phyloP scores from a whole-genome alignment of 2,329 filamentous ascomycete genomes.

The Talaromyces islandicus region DNA sequence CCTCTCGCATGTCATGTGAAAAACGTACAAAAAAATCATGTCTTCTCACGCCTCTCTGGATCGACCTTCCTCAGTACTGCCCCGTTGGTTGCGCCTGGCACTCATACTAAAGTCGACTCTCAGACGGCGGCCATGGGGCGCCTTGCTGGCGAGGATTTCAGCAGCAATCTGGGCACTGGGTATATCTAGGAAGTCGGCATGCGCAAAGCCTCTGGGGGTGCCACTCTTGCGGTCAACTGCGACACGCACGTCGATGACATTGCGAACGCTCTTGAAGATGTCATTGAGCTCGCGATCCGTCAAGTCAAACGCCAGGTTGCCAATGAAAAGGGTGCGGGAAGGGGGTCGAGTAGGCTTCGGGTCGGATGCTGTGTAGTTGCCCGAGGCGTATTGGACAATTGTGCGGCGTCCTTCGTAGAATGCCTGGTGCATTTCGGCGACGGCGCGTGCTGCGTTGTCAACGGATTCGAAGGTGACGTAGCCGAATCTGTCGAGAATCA shows the following conservation, averaged over 20 bases:
- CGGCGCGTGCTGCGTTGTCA: constrained; percentile 50
- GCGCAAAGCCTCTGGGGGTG: constrained; percentile 75
- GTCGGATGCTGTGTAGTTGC: constrained; percentile 18
- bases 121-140: constrained; percentile 61
- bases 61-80: not conserved
- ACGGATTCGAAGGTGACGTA: constrained; percentile 56
- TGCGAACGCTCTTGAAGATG: constrained; percentile 64
- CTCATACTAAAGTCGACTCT: constrained; percentile 52
- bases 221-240: constrained; percentile 77
- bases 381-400: constrained; percentile 50
- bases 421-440: constrained; percentile 53
- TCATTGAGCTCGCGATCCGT: constrained; percentile 76
- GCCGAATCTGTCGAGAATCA: constrained; percentile 50
- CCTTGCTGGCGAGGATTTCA: constrained; percentile 50
- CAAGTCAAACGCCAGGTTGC: constrained; percentile 82
- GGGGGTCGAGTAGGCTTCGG: constrained; percentile 38
- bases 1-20: not conserved
- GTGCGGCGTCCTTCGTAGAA: constrained; percentile 60
- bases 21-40: not conserved
- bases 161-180: constrained; percentile 58
- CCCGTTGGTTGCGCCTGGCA: not conserved
- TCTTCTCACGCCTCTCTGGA: not conserved
- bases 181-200: constrained; percentile 69
- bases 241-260: constrained; percentile 70
- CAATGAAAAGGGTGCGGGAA: constrained; percentile 65